Base-by-base conservation (phyloP, 108 stramenopile genomes). In the Tribonema minus region DNA sequence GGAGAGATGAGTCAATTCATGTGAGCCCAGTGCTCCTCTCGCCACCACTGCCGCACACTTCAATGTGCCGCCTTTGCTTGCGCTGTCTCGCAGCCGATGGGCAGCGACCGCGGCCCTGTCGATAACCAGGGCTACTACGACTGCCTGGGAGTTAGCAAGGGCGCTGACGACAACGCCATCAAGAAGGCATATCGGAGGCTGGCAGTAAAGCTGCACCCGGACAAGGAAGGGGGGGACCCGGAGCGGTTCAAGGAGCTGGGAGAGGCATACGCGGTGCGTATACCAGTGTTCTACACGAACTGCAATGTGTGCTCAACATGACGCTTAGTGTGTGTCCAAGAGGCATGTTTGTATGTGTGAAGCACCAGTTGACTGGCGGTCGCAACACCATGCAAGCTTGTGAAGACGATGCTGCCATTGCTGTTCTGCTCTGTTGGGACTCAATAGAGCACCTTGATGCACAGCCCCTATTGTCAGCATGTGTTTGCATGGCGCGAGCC, bases 161-260 rank as follows among this genome's bases (percentile, higher is more conserved):
- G 41, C 31, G 81, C 84, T 15, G 64, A 71, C 27, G 84, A 76
- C 15, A 64, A 46, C 27, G 67, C 30, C 37, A 84, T 87, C 67
- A 74, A 81, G 60, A 87, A 82, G 64, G 72, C 86, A 30, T 87
- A 87, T 58, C 70, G 83, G 0, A 84, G 82, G 81, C 82, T 87
- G 28, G 84, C 86, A 20, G 34, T 87, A 15, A 79, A 84, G 66
- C 36, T 75, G 31, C 81, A 82, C 68, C 81, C 81, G 30, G 81
- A 82, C 68, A 88, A 88, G 37, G 72, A 62, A 1, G 87, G 87
- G 3, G 87, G 87, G 29, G 84, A 86, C 23, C 82, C 68, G 20
- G 82, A 94, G 62, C 94, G 91, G 80, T 99, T 99, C 83, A 91
- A 94, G 38, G 91, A 94, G 80, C 95, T 98, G 35, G 90, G 90